A percentile compares a stretch with the other conserved stretches of the same genome.
phyloP scores from a whole-genome alignment of 1,284 basidiomycete genomes.

The Coniferiporia sulphurascens region DNA sequence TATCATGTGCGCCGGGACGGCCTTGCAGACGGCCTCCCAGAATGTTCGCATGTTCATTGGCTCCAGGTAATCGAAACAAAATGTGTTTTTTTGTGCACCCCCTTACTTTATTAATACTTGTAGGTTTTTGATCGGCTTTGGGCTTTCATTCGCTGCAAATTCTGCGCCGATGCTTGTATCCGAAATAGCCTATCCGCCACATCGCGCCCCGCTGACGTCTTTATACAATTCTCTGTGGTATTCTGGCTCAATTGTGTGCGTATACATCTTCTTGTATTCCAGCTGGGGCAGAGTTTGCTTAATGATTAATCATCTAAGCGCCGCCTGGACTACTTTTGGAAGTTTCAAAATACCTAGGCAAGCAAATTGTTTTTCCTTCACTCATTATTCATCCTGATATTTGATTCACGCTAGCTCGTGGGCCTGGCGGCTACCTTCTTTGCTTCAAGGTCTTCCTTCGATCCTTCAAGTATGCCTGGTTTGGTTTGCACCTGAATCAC shows the following conservation, averaged over 20 bases:
- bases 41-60: constrained; percentile 30
- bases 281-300: constrained; percentile 5
- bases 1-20: constrained; percentile 26
- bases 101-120: not conserved
- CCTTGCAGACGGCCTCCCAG: constrained; percentile 29
- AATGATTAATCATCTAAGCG: constrained; percentile 29
- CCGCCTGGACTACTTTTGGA: constrained; percentile 55
- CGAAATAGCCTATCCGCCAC: constrained; percentile 51
- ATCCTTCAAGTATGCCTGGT: constrained; percentile 49
- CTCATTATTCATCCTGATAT: constrained; percentile 33
- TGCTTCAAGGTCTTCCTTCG: constrained; percentile 56
- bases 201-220: constrained; percentile 48
- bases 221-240: constrained; percentile 55
- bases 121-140: constrained; percentile 52
- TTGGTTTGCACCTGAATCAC: constrained; percentile 55
- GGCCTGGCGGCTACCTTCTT: constrained; percentile 60
- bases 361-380: not conserved
- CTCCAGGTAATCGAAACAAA: constrained; percentile 30
- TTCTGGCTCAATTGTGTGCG: constrained; percentile 32
- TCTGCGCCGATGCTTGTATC: constrained; percentile 50
- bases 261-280: constrained; percentile 8
- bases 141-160: constrained; percentile 45
- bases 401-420: constrained; percentile 54
- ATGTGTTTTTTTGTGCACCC: not conserved
- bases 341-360: constrained; percentile 44